Evolutionary conservation across 2,329 filamentous ascomycete genomes (phyloP).

Genomic region (Trichoderma sp.): DNA sequence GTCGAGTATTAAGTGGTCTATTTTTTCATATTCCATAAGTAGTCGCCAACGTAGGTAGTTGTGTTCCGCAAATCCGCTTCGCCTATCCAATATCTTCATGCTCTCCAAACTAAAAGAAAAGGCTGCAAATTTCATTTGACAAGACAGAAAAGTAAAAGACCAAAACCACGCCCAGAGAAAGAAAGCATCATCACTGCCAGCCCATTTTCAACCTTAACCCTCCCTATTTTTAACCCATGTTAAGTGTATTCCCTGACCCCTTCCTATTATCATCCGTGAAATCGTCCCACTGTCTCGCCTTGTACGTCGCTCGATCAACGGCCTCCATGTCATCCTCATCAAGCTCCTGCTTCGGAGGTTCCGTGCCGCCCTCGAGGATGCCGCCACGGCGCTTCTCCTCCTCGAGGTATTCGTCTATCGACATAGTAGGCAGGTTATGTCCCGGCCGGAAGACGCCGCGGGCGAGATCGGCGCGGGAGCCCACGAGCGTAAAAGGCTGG

Average conservation of each 20-base stretch:
- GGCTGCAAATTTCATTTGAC: not conserved
- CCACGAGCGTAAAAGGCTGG: slow-evolving; percentile 84
- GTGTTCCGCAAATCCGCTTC: not conserved
- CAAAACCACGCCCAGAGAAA: not conserved
- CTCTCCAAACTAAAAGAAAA: not conserved
- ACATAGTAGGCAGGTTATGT: slow-evolving; percentile 95
- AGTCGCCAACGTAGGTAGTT: not conserved
- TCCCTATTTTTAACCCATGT: slow-evolving; percentile 63
- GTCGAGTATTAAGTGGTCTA: not conserved
- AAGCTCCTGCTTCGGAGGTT: slow-evolving; percentile 65
- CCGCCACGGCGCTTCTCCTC: slow-evolving; percentile 82
- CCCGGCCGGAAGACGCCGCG: slow-evolving; percentile 84
- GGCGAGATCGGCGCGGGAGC: slow-evolving; percentile 70
- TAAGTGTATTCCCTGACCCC: slow-evolving; percentile 78
- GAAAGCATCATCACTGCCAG: not conserved
- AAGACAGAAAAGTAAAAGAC: not conserved
- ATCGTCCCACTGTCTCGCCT: slow-evolving; percentile 93
- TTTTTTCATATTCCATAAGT: not conserved
- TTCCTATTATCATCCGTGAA: slow-evolving; percentile 86
- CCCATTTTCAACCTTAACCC: not conserved
- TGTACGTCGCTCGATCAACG: slow-evolving; percentile 86
- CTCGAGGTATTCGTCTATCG: slow-evolving; percentile 94
- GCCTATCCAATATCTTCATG: not conserved
- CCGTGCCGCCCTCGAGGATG: slow-evolving; percentile 87
- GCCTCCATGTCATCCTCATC: slow-evolving; percentile 91